A percentile compares a stretch with the other conserved stretches of the same genome.
phyloP scores from a whole-genome alignment of 495 filamentous ascomycete genomes.

The Penicillium subrubescens region DNA sequence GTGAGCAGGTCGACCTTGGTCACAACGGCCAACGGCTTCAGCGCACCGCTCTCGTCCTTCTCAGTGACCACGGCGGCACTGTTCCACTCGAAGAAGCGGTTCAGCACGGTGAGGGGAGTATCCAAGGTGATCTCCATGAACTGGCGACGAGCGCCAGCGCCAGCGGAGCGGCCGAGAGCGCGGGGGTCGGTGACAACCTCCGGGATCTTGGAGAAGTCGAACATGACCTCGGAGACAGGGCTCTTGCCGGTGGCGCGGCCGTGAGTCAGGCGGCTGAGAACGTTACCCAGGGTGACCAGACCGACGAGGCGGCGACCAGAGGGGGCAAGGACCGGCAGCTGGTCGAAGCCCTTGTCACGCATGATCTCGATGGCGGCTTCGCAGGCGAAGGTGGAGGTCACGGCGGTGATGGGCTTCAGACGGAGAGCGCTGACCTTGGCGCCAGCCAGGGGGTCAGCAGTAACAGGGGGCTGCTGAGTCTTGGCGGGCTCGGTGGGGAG shows the following conservation, averaged over 20 bases:
- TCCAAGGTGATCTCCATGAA: conserved; percentile 94
- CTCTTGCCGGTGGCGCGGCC: conserved; percentile 72
- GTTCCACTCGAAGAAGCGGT: conserved; percentile 97
- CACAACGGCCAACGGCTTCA: conserved; percentile 86
- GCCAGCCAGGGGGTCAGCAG: conserved; percentile 62
- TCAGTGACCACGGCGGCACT: conserved; percentile 93
- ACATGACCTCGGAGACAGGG: conserved; percentile 90
- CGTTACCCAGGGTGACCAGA: conserved; percentile 88
- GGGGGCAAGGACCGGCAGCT: conserved; percentile 82
- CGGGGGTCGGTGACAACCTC: conserved; percentile 86
- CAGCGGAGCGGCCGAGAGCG: conserved; percentile 47
- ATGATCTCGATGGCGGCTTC: conserved; percentile 91
- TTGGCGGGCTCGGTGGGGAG: conserved; percentile 52
- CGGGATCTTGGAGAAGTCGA: conserved; percentile 81
- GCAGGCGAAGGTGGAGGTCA: conserved; percentile 67
- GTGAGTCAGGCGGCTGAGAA: conserved; percentile 84
- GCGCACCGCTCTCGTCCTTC: conserved; percentile 53
- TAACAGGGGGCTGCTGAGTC: conserved; percentile 23
- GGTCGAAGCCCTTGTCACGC: conserved; percentile 95
- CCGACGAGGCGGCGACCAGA: conserved; percentile 75
- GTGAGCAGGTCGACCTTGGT: conserved; percentile 95
- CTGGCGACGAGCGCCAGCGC: conserved; percentile 51
- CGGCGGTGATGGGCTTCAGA: conserved; percentile 88
- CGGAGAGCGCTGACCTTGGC: conserved; percentile 79
- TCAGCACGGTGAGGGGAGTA: conserved; percentile 79